Evolutionary conservation across 352 stramenopile genomes (phyloP).

Genomic region (Phytophthora sp.): DNA sequence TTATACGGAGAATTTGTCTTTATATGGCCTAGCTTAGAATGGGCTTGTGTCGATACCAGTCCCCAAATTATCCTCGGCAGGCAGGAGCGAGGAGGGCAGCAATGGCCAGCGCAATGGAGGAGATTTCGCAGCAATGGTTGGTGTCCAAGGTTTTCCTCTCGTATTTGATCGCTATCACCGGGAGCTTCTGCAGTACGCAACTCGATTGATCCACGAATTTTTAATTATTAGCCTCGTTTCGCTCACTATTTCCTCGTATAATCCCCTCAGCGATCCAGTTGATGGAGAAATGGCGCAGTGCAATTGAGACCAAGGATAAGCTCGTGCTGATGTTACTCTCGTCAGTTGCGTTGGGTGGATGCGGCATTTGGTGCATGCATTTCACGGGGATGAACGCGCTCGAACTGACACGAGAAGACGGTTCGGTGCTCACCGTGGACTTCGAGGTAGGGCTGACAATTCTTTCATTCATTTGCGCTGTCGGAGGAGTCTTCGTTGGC

Average conservation of each 20-base stretch:
- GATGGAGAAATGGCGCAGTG: constrained; percentile 75
- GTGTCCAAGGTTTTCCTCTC: constrained; percentile 53
- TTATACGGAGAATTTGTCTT: no score
- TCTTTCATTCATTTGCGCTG: constrained; percentile 59
- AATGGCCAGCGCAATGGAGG: constrained; percentile 17
- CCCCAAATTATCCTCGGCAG: not conserved
- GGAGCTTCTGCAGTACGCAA: constrained; percentile 61
- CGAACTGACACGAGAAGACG: constrained; percentile 42
- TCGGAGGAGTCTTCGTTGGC: constrained; percentile 61
- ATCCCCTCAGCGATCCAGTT: constrained; percentile 57
- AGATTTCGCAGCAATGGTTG: constrained; percentile 51
- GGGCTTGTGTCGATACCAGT: no score
- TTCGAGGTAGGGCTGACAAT: constrained; percentile 66
- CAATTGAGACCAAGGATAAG: constrained; percentile 41
- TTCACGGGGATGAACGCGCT: constrained; percentile 75
- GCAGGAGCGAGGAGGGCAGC: not conserved
- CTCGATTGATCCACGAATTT: not conserved
- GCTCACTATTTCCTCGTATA: not conserved
- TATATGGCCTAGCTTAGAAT: no score
- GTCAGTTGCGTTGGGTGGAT: constrained; percentile 54
- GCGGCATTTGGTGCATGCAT: constrained; percentile 79
- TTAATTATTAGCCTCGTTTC: not conserved
- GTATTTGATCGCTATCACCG: constrained; percentile 59
- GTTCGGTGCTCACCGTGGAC: constrained; percentile 43
- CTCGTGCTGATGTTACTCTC: constrained; percentile 49